A percentile compares a stretch with the other conserved stretches of the same genome.
Evolutionary conservation across 495 filamentous ascomycete species (phyloP).

Genomic region (Hyaloscypha hepaticicola): DNA sequence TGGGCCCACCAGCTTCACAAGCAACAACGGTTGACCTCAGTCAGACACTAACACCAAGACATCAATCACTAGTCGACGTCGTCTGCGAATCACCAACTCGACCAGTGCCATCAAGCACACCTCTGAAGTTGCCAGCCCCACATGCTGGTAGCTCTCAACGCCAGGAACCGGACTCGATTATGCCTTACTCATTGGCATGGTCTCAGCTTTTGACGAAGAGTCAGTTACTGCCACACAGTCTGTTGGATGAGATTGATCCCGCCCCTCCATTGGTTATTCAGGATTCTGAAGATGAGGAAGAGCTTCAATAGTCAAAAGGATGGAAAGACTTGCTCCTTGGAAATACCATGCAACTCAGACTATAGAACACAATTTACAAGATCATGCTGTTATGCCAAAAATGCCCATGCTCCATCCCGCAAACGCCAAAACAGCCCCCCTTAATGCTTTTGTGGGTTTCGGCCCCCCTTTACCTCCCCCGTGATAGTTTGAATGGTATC

Average conservation of each 20-base stretch:
- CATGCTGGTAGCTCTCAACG: not conserved
- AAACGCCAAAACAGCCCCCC: not conserved
- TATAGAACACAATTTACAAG: not conserved
- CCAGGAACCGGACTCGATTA: not conserved
- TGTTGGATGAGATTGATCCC: constrained; percentile 48
- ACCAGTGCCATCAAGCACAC: constrained; percentile 18
- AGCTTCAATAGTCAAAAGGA: not conserved
- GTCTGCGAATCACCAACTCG: constrained; percentile 30
- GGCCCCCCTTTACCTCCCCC: not conserved
- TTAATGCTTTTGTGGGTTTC: not conserved
- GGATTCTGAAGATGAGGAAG: constrained; percentile 49
- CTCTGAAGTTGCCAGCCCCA: constrained; percentile 12
- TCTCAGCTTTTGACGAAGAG: constrained; percentile 46
- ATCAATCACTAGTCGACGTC: constrained; percentile 12
- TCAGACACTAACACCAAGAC: constrained; percentile 31
- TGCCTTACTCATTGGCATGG: constrained; percentile 36
- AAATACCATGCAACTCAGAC: not conserved
- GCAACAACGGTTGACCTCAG: constrained; percentile 30
- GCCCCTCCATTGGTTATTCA: constrained; percentile 41
- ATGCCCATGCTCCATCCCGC: not conserved
- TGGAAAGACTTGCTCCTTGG: not conserved
- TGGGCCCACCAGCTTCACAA: constrained; percentile 19
- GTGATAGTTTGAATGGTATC: not conserved
- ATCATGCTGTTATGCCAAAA: not conserved
- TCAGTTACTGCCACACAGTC: constrained; percentile 53